Conservation (phyloP, 2,329 filamentous ascomycete genomes). For the Penicillium frequentans region DNA sequence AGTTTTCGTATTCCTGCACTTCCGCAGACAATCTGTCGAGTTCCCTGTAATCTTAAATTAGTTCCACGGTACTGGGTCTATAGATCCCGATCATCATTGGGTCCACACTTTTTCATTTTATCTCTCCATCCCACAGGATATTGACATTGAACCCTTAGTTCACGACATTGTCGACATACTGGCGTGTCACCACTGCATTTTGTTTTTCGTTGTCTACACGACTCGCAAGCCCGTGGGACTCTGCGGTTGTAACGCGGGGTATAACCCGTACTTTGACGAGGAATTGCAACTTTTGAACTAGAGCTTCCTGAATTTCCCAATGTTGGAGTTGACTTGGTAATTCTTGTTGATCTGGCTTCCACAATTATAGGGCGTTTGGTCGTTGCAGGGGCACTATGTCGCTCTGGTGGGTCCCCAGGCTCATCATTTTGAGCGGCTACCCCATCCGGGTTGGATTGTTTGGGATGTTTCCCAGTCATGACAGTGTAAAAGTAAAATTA, state of each 20-base stretch:
- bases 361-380: slow-evolving; percentile 5
- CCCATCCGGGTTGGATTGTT: slow-evolving; percentile 8
- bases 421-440: slow-evolving; percentile 7
- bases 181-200: slow-evolving; percentile 42
- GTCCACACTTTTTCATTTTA: slow-evolving; percentile 38
- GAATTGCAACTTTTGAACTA: slow-evolving; percentile 30
- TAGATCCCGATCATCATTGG: slow-evolving; percentile 23
- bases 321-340: slow-evolving; percentile 6
- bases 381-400: slow-evolving; percentile 18
- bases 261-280: slow-evolving; percentile 27
- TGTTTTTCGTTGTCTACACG: slow-evolving; percentile 41
- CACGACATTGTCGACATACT: slow-evolving; percentile 37
- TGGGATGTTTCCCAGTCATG: slow-evolving; percentile 16
- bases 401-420: slow-evolving; percentile 2
- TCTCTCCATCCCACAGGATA: slow-evolving; percentile 43
- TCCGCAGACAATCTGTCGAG: slow-evolving; percentile 34
- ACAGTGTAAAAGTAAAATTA: background rate
- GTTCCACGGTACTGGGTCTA: slow-evolving; percentile 19
- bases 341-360: slow-evolving; percentile 5
- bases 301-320: slow-evolving; percentile 2
- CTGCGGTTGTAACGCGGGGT: slow-evolving; percentile 22
- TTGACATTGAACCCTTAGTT: slow-evolving; percentile 34
- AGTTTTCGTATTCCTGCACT: slow-evolving; percentile 38
- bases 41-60: slow-evolving; percentile 27
- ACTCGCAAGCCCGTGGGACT: slow-evolving; percentile 35